Conservation (phyloP, 495 filamentous ascomycete species). For the Penicillium simplicissimum region DNA sequence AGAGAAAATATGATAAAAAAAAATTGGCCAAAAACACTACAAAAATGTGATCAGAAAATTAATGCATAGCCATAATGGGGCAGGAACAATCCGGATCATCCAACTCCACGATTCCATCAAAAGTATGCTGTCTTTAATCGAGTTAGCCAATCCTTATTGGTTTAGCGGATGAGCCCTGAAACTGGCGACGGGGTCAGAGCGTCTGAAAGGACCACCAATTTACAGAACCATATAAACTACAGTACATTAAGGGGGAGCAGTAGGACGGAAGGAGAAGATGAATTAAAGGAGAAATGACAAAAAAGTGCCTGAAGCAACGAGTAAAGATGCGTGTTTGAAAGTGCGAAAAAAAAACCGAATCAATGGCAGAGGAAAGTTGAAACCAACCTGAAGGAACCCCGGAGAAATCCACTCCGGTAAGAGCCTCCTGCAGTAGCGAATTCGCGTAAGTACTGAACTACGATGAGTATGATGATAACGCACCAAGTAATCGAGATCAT, state of each 20-base stretch:
- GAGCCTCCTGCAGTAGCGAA: constrained; percentile 3
- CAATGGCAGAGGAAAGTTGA: neutral
- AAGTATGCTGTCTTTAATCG: constrained; percentile 1
- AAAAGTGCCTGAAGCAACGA: neutral
- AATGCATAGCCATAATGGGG: neutral
- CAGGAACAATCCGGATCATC: neutral
- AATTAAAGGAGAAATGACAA: neutral
- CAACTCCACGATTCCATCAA: constrained; percentile 17
- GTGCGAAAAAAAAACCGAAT: neutral
- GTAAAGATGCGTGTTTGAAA: neutral
- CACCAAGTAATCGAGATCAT: neutral
- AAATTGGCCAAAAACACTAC: neutral
- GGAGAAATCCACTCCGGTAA: constrained; percentile 2
- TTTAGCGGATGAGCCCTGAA: constrained; percentile 18
- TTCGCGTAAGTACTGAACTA: neutral
- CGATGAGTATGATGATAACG: neutral
- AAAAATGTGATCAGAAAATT: neutral
- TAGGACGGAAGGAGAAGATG: neutral
- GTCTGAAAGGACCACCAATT: neutral
- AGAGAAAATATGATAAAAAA: neutral
- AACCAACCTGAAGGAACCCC: neutral
- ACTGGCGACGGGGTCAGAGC: constrained; percentile 5
- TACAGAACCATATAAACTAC: neutral
- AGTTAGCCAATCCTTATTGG: constrained; percentile 11
- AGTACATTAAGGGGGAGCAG: neutral